Conservation (phyloP, 2,329 filamentous ascomycete species). For the Colletotrichum tropicicola region DNA sequence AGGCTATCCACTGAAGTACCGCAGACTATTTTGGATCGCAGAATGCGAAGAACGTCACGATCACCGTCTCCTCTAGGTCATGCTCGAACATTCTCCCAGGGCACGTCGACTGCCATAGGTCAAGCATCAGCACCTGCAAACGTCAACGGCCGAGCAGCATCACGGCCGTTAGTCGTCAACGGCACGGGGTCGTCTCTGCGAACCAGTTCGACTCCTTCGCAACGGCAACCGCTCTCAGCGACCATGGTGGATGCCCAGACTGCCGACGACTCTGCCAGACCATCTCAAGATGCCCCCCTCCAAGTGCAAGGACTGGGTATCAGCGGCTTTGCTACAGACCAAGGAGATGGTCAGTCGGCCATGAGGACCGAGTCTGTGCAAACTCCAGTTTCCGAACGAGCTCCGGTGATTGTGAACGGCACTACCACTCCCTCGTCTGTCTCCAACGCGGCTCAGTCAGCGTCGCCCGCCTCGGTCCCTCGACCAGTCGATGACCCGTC, state of each 20-base stretch:
- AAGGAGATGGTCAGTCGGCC: background rate
- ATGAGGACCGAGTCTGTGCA: conserved; percentile 10
- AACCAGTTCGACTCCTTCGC: conserved; percentile 39
- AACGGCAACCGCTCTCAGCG: background rate
- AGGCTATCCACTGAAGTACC: conserved; percentile 62
- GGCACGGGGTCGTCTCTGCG: conserved; percentile 57
- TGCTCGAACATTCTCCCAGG: conserved; percentile 52
- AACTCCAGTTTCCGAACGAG: conserved; percentile 34
- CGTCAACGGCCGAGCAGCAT: conserved; percentile 42
- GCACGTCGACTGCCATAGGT: conserved; percentile 50
- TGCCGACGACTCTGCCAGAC: conserved; percentile 33
- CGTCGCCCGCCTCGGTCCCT: conserved; percentile 15
- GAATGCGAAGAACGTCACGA: conserved; percentile 62
- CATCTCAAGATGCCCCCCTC: conserved; percentile 38
- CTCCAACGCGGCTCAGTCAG: conserved; percentile 15
- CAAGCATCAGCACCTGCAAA: conserved; percentile 47
- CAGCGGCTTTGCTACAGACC: conserved; percentile 8
- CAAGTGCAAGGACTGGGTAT: conserved; percentile 34
- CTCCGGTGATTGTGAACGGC: conserved; percentile 48
- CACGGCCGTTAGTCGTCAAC: conserved; percentile 62
- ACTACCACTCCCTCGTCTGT: conserved; percentile 32
- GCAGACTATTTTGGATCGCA: conserved; percentile 61
- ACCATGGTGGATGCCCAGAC: conserved; percentile 16
- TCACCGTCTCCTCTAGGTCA: conserved; percentile 66
- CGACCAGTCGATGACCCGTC: conserved; percentile 45